Conservation (phyloP, 1,284 basidiomycete genomes). For the Hypsizygus ulmarius region DNA sequence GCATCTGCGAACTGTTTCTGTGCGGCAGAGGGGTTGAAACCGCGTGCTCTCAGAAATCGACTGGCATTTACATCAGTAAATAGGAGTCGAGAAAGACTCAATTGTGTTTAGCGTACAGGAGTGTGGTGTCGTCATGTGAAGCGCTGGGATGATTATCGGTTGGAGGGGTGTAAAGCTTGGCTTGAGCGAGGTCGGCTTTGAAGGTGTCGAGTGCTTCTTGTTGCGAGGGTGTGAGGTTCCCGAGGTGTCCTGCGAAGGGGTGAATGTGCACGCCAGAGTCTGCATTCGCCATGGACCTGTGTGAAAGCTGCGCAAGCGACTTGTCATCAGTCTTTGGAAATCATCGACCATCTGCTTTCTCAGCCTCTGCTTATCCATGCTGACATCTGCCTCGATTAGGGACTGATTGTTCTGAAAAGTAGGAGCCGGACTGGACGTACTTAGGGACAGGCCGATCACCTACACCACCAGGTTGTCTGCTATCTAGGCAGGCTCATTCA, state of each 20-base stretch:
- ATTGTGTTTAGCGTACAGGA: slow-evolving; percentile 47
- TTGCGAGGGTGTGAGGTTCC: slow-evolving; percentile 49
- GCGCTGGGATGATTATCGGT: slow-evolving; percentile 32
- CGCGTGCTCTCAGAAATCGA: slow-evolving; percentile 73
- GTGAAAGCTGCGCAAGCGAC: slow-evolving; percentile 3
- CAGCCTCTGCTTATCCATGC: too few relatives aligned
- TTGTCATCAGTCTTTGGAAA: too few relatives aligned
- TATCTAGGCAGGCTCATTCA: too few relatives aligned
- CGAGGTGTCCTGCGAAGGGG: slow-evolving; percentile 47
- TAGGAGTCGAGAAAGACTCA: not conserved
- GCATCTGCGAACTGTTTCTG: slow-evolving; percentile 66
- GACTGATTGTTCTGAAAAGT: too few relatives aligned
- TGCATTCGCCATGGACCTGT: not conserved
- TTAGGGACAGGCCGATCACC: too few relatives aligned
- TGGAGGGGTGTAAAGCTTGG: slow-evolving; percentile 49
- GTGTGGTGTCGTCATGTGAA: slow-evolving; percentile 63
- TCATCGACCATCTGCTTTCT: too few relatives aligned
- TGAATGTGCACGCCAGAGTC: not conserved
- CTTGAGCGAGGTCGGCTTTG: slow-evolving; percentile 47
- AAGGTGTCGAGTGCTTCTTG: slow-evolving; percentile 48
- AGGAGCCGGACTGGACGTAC: too few relatives aligned
- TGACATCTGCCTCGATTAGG: too few relatives aligned
- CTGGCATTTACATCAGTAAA: slow-evolving; percentile 34
- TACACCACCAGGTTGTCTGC: too few relatives aligned
- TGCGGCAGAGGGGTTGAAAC: slow-evolving; percentile 60